Base-by-base conservation (phyloP, 768 basidiomycete genomes). In the Lactarius trivialis region DNA sequence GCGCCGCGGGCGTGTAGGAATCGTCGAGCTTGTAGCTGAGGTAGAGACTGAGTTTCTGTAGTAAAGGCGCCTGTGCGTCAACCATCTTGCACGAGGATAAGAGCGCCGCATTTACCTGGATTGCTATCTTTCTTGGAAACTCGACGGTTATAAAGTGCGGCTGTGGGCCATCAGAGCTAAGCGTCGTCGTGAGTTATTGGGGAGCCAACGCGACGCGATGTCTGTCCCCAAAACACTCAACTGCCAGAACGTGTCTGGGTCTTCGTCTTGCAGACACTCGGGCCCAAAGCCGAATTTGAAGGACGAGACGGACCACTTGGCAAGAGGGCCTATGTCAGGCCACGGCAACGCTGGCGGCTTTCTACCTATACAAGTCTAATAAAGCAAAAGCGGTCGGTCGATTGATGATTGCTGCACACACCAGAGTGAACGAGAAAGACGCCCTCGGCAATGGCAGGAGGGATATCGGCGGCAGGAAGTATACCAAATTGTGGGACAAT, bases 201-300 rank as follows among this genome's bases (percentile, higher is more conserved):
- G n/a, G 43, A 14, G 43, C 11, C 43, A 24, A 34, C 33, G 7
- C 11, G 11, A 36, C 43, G 43, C 4, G 43, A 4, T 9, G 43
- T 45, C 21, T n/a, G 8, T n/a, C 21, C 14, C 21, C n/a, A n/a
- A n/a, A 4, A n/a, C 92, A 45, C 93, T 73, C 73, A 98, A 48
- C 95, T 98, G 97, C 97, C 97, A 98, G 71, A 98, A 96, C 0
- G 95, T 98, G 43, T 91, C 88, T 33, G 91, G 86, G 70, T 96
- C 89, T 36, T 84, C 83, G 68, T 98, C 95, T 30, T 85, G 81
- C 49, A 98, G 77, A 73, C 94, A 94, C 71, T 97, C 93, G 41
- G 93, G 85, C 8, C 96, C 94, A 72, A 95, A 98, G 1, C 95
- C 95, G 65, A 95, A 97, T 73, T 99, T 99, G 76, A 84, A 93